A percentile compares a stretch with the other conserved stretches of the same genome.
Conservation (phyloP, 768 basidiomycete species). For the Roridomyces roridus region DNA sequence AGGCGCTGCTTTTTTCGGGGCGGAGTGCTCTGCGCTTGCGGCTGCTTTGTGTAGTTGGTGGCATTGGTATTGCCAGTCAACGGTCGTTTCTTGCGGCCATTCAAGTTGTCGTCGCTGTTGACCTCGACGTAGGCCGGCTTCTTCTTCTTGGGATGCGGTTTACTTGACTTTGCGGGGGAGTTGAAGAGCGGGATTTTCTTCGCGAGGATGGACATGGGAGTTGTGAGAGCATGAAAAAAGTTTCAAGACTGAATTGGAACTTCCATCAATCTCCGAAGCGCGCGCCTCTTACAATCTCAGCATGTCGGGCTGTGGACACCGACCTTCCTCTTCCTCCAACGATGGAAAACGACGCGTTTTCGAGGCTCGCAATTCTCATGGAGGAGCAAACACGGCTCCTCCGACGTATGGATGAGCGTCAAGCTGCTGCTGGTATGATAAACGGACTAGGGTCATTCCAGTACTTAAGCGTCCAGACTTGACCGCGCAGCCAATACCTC, state of each 20-base stretch:
- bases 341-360: no score
- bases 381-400: no score
- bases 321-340: no score
- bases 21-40: conserved; percentile 28
- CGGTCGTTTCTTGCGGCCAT: conserved; percentile 31
- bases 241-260: no score
- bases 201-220: conserved; percentile 1
- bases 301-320: no score
- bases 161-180: conserved; percentile 5
- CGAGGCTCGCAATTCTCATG: no score
- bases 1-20: conserved; percentile 17
- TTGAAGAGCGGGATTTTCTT: conserved; percentile 16
- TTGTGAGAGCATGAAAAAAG: background rate
- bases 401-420: no score
- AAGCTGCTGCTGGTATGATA: no score
- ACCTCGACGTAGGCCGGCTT: conserved; percentile 45
- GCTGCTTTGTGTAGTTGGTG: conserved; percentile 31
- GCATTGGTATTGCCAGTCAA: conserved; percentile 33
- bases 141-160: conserved; percentile 29
- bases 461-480: background rate
- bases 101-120: conserved; percentile 42
- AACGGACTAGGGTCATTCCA: no score
- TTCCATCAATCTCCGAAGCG: no score
- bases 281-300: no score
- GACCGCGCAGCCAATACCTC: background rate